Conservation (phyloP, 2,329 filamentous ascomycete genomes). For the Hypoxylon sp. region DNA sequence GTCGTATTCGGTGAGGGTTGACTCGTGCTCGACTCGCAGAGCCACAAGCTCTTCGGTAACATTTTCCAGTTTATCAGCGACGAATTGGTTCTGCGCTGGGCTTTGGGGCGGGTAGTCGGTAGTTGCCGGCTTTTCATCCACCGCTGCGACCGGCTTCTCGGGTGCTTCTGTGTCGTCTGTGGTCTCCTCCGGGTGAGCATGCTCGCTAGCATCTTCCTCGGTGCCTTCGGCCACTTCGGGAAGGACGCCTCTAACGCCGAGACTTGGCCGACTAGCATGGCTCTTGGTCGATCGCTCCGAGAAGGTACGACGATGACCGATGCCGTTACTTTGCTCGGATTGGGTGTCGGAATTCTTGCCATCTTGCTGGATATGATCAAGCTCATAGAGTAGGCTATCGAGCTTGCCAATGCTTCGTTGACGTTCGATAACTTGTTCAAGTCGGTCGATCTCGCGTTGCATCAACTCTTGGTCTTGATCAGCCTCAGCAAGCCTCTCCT, state of each 20-base stretch:
- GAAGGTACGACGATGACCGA: slow-evolving; percentile 61
- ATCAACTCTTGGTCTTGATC: slow-evolving; percentile 97
- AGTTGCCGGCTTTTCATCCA: slow-evolving; percentile 28
- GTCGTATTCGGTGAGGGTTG: slow-evolving; percentile 84
- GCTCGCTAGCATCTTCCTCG: slow-evolving; percentile 52
- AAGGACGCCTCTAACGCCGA: slow-evolving; percentile 67
- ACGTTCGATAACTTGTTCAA: slow-evolving; percentile 95
- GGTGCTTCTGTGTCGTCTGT: slow-evolving; percentile 23
- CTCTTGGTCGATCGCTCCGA: slow-evolving; percentile 70
- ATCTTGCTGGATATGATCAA: slow-evolving; percentile 82
- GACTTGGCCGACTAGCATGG: slow-evolving; percentile 67
- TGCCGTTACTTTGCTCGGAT: slow-evolving; percentile 57
- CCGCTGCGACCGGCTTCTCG: slow-evolving; percentile 27
- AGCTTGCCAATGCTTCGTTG: slow-evolving; percentile 95
- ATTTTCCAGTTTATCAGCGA: slow-evolving; percentile 91
- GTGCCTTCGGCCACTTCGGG: slow-evolving; percentile 65
- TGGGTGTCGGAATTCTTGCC: slow-evolving; percentile 60
- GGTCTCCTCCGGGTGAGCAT: slow-evolving; percentile 31
- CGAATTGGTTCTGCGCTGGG: slow-evolving; percentile 85
- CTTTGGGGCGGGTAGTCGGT: slow-evolving; percentile 70
- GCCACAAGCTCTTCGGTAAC: slow-evolving; percentile 94
- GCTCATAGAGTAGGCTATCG: slow-evolving; percentile 90
- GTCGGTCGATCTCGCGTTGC: slow-evolving; percentile 93
- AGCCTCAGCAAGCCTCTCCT: slow-evolving; percentile 93
- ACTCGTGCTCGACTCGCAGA: slow-evolving; percentile 90